phyloP scores from a whole-genome alignment of 345 rosid genomes.

The Citrus inodora region DNA sequence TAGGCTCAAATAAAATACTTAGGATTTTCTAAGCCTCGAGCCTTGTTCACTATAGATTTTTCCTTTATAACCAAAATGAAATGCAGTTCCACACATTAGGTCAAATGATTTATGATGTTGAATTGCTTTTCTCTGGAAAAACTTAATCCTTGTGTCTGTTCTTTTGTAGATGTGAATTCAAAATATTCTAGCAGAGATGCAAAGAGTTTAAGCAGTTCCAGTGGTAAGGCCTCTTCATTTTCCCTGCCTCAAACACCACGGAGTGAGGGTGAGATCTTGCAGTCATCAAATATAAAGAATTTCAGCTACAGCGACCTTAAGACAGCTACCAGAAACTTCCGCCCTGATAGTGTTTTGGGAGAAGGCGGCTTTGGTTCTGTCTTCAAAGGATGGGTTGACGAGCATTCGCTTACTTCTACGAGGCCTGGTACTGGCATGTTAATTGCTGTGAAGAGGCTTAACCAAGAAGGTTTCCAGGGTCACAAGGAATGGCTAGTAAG shows the following conservation, averaged over 20 bases:
- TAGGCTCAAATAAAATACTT: too few species aligned
- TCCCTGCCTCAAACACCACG: constrained; percentile 69
- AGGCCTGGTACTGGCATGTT: constrained; percentile 85
- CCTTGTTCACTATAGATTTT: too few species aligned
- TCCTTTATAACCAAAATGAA: too few species aligned
- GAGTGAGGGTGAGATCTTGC: constrained; percentile 88
- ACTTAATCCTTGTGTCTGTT: neutral
- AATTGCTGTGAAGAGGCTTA: constrained; percentile 88
- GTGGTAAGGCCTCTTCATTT: constrained; percentile 52
- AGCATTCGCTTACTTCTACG: constrained; percentile 54
- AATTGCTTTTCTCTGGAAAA: neutral
- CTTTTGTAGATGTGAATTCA: constrained; percentile 56
- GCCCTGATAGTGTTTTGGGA: constrained; percentile 90
- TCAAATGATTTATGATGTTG: neutral
- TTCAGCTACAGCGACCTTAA: constrained; percentile 68
- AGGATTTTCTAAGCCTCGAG: too few species aligned
- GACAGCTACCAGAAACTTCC: constrained; percentile 78
- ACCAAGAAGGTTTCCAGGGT: constrained; percentile 88
- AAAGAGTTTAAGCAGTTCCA: constrained; percentile 30
- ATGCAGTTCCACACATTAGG: too few species aligned
- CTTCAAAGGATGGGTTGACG: constrained; percentile 96
- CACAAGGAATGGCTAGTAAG: constrained; percentile 98
- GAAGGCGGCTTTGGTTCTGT: constrained; percentile 99
- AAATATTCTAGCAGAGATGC: constrained; percentile 52
- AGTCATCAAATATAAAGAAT: constrained; percentile 62